These are phyloP conservation scores for Chaetomium olivaceum DNA, from an alignment of 2,329 filamentous ascomycete species.

Conservation along the genomic window DNA sequence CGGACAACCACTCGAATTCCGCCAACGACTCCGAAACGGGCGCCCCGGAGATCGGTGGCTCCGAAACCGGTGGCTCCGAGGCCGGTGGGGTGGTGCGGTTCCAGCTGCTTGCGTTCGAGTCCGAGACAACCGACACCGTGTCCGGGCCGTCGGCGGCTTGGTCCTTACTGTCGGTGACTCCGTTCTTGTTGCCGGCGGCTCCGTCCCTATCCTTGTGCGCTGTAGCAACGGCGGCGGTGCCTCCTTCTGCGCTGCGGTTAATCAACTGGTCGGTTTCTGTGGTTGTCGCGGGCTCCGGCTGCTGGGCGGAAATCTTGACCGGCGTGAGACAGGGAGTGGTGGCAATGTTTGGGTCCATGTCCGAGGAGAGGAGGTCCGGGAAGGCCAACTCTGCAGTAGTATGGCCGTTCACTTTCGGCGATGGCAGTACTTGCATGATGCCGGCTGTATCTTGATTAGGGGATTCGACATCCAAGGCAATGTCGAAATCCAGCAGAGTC, in stretches of 20 bases:
- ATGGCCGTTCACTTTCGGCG: neutral
- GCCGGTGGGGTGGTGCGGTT: neutral
- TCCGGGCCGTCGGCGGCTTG: too few relatives aligned
- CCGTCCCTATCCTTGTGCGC: neutral
- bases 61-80: too few relatives aligned
- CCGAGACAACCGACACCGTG: neutral
- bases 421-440: neutral
- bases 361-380: conserved; percentile 9
- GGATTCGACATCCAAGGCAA: neutral
- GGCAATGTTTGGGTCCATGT: neutral
- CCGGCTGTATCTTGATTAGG: neutral
- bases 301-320: neutral
- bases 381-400: neutral
- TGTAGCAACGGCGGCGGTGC: neutral
- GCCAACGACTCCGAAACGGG: too few relatives aligned
- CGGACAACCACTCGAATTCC: neutral
- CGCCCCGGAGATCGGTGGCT: too few relatives aligned
- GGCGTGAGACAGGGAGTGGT: neutral
- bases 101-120: neutral
- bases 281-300: neutral
- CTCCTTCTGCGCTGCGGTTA: neutral
- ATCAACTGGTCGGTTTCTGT: neutral
- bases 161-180: too few relatives aligned
- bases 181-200: too few relatives aligned
- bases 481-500: neutral